Evolutionary conservation across 139 green algal species (phyloP), one percentile per base, ranked within the genome.

Genomic region (Chlorella sp.): DNA sequence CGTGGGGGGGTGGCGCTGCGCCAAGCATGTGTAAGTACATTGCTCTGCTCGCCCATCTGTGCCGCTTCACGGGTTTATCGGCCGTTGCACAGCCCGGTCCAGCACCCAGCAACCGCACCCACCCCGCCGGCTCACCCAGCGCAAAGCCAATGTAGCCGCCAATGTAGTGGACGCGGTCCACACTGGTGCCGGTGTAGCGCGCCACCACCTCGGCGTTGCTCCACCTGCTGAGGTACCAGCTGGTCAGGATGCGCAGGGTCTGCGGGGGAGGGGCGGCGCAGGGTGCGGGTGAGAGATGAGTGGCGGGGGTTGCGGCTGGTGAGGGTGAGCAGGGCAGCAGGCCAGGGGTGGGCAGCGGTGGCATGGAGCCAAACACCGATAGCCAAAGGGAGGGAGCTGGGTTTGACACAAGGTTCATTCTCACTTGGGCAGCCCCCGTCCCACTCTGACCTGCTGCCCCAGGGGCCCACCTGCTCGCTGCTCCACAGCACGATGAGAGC

Each of bases 141-240:
- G 88, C 85, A 46, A 92, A 80, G n/a, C 88, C 89, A n/a, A 92
- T 48, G 81, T 92, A 92, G 43, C 80, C 88, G 32, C 88, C 89
- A 34, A 92, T 81, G 60, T 89, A 90, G 7, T 41, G 14, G 28
- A 41, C 70, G 56, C 87, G 69, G 82, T 76, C 76, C 32, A 87
- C 73, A 14, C 7, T 19, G 44, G 8, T 34, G 48, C 51, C 51
- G 14, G 38, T 19, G 11, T 64, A 40, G 38, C 8, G 28, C 22
- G 51, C 70, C 20, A 5, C 22, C 69, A 86, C 51, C 73, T 92
- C 83, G 1, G 88, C 88, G 14, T 65, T 51, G 62, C 80, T 88
- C 89, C 89, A 92, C 69, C 43, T 78, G 32, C 76, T 86, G 26
- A 92, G 82, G 70, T 80, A 92, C 89, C 89, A 92, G 82, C 89